phyloP scores from a whole-genome alignment of 2,329 filamentous ascomycete genomes.

The Anisogramma anomala region DNA sequence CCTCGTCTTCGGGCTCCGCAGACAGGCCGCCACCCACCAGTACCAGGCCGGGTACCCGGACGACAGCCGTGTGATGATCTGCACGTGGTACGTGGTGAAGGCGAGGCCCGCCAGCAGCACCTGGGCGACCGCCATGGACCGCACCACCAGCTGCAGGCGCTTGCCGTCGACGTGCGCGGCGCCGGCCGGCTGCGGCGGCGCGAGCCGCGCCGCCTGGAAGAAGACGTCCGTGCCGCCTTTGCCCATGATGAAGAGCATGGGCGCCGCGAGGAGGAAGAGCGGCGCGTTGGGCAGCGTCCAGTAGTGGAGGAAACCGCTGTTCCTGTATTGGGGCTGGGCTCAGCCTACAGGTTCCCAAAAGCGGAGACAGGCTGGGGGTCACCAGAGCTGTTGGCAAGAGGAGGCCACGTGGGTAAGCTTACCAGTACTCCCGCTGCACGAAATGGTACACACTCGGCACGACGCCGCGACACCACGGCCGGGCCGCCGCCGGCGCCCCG shows the following conservation, averaged over 20 bases:
- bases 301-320: constrained; percentile 76
- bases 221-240: constrained; percentile 42
- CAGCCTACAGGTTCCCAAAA: not conserved
- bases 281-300: constrained; percentile 83
- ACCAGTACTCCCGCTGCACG: constrained; percentile 89
- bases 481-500: constrained; percentile 22
- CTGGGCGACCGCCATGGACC: constrained; percentile 60
- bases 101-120: constrained; percentile 59
- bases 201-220: constrained; percentile 4
- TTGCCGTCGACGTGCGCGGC: constrained; percentile 1
- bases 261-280: constrained; percentile 72
- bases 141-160: constrained; percentile 25
- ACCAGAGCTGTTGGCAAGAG: too few relatives aligned
- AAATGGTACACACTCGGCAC: constrained; percentile 83
- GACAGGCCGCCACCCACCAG: constrained; percentile 55
- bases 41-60: constrained; percentile 89
- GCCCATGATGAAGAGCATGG: constrained; percentile 59
- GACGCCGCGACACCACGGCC: constrained; percentile 64
- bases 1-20: constrained; percentile 25
- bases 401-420: constrained; percentile 31
- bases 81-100: constrained; percentile 75
- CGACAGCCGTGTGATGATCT: constrained; percentile 81
- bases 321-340: constrained; percentile 41
- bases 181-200: not conserved
- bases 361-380: too few relatives aligned